These are phyloP conservation scores for Paraleonurus japonicus DNA, from an alignment of 257 asterid genomes.

Conservation along the genomic window DNA sequence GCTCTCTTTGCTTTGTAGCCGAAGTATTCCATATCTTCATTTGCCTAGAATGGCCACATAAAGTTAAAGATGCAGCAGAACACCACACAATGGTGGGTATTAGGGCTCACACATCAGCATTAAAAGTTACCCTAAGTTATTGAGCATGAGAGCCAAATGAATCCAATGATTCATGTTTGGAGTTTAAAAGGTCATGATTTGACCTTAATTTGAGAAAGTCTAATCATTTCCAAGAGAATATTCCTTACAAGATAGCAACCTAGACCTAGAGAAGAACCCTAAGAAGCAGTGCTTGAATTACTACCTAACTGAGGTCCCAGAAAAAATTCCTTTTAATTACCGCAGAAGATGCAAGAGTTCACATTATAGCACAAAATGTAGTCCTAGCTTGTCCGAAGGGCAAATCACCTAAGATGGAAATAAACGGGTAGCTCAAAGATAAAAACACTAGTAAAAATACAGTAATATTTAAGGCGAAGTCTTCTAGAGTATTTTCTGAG, in stretches of 20 bases:
- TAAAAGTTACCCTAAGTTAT: neutral
- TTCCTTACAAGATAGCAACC: neutral
- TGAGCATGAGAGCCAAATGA: neutral
- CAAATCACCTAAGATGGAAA: neutral
- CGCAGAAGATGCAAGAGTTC: slow-evolving; percentile 13
- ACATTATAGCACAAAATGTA: slow-evolving; percentile 1
- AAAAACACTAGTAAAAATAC: neutral
- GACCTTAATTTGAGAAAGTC: neutral
- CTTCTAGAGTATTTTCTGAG: slow-evolving; percentile 8
- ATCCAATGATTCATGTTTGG: neutral
- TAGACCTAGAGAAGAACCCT: slow-evolving; percentile 15
- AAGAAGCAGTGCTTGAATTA: slow-evolving; percentile 3
- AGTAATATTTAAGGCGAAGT: neutral
- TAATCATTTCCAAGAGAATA: slow-evolving; percentile 15
- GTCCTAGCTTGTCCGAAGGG: slow-evolving; percentile 6
- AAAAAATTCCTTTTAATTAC: slow-evolving; percentile 12
- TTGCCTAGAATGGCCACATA: slow-evolving; percentile 62
- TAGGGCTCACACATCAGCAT: slow-evolving; percentile 1
- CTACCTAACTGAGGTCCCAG: neutral
- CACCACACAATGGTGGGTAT: neutral
- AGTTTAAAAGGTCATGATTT: slow-evolving; percentile 9
- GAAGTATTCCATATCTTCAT: slow-evolving; percentile 97
- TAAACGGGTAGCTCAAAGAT: neutral
- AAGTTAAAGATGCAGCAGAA: slow-evolving; percentile 23
- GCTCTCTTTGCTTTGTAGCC: slow-evolving; percentile 74